Percentiles rank a stretch among this genome's conserved stretches.
phyloP scores from a whole-genome alignment of 2,329 filamentous ascomycete genomes.

The Venturia effusa region DNA sequence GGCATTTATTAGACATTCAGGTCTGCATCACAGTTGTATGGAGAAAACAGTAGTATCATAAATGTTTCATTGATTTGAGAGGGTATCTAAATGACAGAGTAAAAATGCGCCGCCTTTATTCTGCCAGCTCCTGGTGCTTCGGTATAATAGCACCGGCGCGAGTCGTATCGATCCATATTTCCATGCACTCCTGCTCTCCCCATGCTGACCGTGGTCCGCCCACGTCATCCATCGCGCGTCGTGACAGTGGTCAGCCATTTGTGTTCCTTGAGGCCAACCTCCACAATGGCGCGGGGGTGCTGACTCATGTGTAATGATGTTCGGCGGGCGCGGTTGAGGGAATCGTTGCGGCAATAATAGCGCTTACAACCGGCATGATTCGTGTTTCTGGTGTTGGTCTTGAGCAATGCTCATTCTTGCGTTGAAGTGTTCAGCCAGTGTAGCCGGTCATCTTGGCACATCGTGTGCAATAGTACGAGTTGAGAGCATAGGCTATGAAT shows the following conservation, averaged over 20 bases:
- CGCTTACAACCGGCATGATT: not conserved
- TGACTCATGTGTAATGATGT: not conserved
- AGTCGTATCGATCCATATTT: too few relatives aligned
- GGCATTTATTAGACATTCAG: too few relatives aligned
- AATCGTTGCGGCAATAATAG: not conserved
- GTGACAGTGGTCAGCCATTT: not conserved
- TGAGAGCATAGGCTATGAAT: slow-evolving; percentile 24
- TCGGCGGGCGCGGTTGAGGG: not conserved
- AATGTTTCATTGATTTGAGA: too few relatives aligned
- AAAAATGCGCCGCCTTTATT: too few relatives aligned
- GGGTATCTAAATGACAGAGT: too few relatives aligned
- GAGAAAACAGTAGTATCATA: too few relatives aligned
- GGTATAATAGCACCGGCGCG: too few relatives aligned
- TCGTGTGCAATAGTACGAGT: slow-evolving; percentile 30
- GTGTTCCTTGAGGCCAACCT: not conserved
- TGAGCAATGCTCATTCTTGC: not conserved
- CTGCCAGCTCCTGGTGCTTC: too few relatives aligned
- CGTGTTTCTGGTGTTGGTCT: not conserved
- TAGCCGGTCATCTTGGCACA: slow-evolving; percentile 30
- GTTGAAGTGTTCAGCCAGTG: slow-evolving; percentile 4
- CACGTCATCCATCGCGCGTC: not conserved
- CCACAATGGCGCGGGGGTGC: not conserved
- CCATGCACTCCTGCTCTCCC: not conserved
- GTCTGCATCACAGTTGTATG: too few relatives aligned
- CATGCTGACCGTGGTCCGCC: too few relatives aligned